Base-by-base conservation (phyloP, 208 protist species). In the Acanthamoeba rhysodes region DNA sequence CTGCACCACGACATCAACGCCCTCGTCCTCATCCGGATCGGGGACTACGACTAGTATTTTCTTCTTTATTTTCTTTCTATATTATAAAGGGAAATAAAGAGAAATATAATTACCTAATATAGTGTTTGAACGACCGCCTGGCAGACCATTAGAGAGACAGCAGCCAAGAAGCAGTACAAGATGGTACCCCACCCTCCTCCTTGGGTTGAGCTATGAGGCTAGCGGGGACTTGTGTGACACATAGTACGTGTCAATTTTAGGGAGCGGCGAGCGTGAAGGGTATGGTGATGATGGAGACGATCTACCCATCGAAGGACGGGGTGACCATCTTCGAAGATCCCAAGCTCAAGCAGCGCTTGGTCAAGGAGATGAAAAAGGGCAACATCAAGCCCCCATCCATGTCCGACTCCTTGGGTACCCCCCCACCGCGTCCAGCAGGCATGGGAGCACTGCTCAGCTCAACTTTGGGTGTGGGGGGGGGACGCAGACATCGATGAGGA, bases 251-350 rank as follows among this genome's bases (percentile, higher is more conserved):
- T 66, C 16, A 24, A 41, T 32, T 14, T 32, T 14, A 91, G 90
- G 90, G 90, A 94, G 64, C 57, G 32, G 53, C 37, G 14, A 94
- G 90, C 45, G 90, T 94, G 68, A 94, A 94, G n/a, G 90, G 90
- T 34, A 59, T 94, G 70, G 62, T 94, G 14, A 57, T 94, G 90
- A 94, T 94, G 90, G 90, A 94, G 27, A 94, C 90, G 20, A 94
- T 94, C 57, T 94, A 62, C 48, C 90, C 90, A 0, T 82, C 66
- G 45, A 55, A 32, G 24, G 90, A 94, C 27, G 68, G 68, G 24
- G 18, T 22, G 27, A 94, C 90, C 37, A 62, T 94, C 62, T 94
- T 94, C 22, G 90, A 94, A 27, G 90, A 94, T 62, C 90, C 90
- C 18, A 94, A 94, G 90, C 32, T 94, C 34, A 94, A 94, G 90